Evolutionary conservation across 495 filamentous ascomycete genomes (phyloP), one percentile per base, ranked within the genome.

Genomic region (Podospora anserina): DNA sequence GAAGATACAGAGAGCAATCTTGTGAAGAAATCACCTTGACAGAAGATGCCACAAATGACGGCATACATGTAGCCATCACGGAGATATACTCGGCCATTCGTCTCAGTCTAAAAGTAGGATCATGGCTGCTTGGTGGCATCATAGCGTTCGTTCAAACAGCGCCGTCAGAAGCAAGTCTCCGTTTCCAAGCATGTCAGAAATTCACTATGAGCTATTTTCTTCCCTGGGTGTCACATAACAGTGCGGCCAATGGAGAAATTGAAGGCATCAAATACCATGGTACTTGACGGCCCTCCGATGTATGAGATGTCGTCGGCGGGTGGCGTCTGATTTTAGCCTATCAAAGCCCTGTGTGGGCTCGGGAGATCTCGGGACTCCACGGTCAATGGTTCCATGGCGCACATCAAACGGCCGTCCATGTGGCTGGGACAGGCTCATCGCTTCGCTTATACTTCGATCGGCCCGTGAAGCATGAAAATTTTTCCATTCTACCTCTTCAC

Each of bases 261-360:
- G 20, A n/a, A 19, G 5, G 4, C 7, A 20, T 30, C 6, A 63
- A 34, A 54, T 23, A 44, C 62, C 9, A 54, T 61, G 26, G 13
- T 62, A 69, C 39, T 63, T 28, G 61, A 44, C 23, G 18, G 61
- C 23, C 19, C 27, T 20, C 27, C 60, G 56, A 59, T 5, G 56
- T 16, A 59, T 20, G 63, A 28, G 27, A 59, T 13, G 54, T 63
- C 23, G 32, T 49, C 15, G 39, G 55, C 55, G 55, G 59, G 58
- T 49, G 58, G 63, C 61, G 60, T 62, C 59, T 39, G 53, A 54
- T n/a, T 71, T 71, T 71, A 71, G 69, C 69, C 66, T 71, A 71
- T 71, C 69, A 65, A 71, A 49, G 26, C 49, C 68, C 66, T 39
- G 59, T 57, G 34, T 65, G 23, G 39, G 15, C 15, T 68, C 69